Conservation (phyloP, 805 yeast species). For the Vanderwaltozyma verrucispora region DNA sequence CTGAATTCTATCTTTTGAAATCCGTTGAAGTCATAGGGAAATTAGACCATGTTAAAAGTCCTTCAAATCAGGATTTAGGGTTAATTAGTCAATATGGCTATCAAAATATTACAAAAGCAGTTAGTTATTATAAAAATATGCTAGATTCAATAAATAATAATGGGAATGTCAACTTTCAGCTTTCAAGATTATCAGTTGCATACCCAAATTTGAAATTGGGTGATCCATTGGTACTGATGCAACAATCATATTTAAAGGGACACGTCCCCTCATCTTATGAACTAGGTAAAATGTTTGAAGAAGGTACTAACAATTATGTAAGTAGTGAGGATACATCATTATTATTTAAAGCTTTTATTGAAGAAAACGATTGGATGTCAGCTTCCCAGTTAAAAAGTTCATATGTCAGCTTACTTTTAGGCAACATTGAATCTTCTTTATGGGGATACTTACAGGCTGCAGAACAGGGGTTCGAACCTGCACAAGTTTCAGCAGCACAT, state of each 20-base stretch:
- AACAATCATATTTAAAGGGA: conserved; percentile 36
- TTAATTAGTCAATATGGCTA: conserved; percentile 36
- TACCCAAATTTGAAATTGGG: conserved; percentile 13
- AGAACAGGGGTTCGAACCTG: conserved; percentile 73
- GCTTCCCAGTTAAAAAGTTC: conserved; percentile 57
- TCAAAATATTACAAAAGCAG: conserved; percentile 29
- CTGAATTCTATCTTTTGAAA: conserved; percentile 14
- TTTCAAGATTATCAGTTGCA: conserved; percentile 28
- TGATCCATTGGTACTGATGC: conserved; percentile 24
- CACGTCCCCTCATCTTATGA: conserved; percentile 39
- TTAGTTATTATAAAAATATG: conserved; percentile 16
- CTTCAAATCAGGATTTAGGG: conserved; percentile 35
- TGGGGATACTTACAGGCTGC: conserved; percentile 77
- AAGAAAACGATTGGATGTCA: conserved; percentile 43
- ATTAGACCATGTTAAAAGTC: conserved; percentile 7
- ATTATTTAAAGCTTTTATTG: conserved; percentile 43
- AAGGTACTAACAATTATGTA: conserved; percentile 28
- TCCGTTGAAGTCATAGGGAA: conserved; percentile 15
- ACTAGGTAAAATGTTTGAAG: conserved; percentile 37
- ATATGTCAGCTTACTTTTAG: conserved; percentile 42
- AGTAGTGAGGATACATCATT: conserved; percentile 31
- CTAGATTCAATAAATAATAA: conserved; percentile 4
- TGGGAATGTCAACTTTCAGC: conserved; percentile 29
- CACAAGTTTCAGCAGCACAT: conserved; percentile 70
- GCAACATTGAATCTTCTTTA: conserved; percentile 51